These are phyloP conservation scores for Oryza punctata DNA, from an alignment of 176 grass and related monocot species.

Conservation along the genomic window DNA sequence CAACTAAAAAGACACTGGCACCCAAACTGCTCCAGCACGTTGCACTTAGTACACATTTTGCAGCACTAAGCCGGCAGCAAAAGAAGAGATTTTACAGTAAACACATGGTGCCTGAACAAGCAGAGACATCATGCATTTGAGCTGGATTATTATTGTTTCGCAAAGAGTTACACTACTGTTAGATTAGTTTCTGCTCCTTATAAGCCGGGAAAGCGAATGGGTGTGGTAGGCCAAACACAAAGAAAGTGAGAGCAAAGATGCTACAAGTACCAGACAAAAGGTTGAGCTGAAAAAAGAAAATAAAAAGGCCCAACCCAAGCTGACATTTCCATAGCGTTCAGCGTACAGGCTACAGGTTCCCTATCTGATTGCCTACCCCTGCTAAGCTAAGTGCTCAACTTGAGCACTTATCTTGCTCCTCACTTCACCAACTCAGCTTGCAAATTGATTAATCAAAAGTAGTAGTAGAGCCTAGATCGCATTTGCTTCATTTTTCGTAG, in stretches of 20 bases:
- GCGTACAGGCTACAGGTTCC: background rate
- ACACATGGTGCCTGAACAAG: background rate
- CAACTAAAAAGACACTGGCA: background rate
- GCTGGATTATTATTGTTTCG: background rate
- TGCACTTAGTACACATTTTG: background rate
- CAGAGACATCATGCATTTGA: background rate
- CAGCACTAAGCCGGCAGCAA: background rate
- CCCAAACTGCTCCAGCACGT: background rate
- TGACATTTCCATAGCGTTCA: constrained; percentile 25
- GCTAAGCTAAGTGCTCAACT: background rate
- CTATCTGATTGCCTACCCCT: constrained; percentile 43
- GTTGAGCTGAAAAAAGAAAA: constrained; percentile 11
- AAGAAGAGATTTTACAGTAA: background rate
- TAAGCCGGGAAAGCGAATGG: constrained; percentile 42
- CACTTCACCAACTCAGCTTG: background rate
- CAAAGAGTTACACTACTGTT: background rate
- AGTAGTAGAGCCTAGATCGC: background rate
- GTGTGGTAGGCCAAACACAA: constrained; percentile 29
- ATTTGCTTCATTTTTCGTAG: background rate
- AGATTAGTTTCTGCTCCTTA: constrained; percentile 36
- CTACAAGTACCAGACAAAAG: constrained; percentile 35
- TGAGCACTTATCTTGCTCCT: constrained; percentile 22
- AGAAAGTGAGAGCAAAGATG: constrained; percentile 47
- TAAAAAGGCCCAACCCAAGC: constrained; percentile 11
- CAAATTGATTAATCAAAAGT: background rate